Evolutionary conservation across 768 basidiomycete species (phyloP), one percentile per base, ranked within the genome.

Genomic region (Mycena amicta): DNA sequence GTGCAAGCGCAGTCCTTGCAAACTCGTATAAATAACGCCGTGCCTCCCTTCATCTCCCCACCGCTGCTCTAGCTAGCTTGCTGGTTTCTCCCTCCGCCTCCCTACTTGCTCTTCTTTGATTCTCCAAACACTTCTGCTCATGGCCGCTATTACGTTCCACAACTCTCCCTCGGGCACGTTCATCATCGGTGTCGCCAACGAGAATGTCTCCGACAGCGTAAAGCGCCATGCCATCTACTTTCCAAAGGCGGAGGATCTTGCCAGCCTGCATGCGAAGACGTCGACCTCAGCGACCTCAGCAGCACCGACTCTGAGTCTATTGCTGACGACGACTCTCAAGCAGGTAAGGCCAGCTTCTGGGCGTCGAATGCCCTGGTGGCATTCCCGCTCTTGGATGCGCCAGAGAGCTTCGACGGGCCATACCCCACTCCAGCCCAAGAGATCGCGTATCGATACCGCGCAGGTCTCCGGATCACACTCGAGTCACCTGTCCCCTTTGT

Each of bases 381-480:
- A 28, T 55, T 66, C 2, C 60, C 52, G n/a, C 61, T 61, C 16
- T 67, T 69, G 18, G 58, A 66, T 31, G 55, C 55, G 55, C 68
- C 69, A 11, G 53, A 54, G 13, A 65, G 55, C 28, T 70, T 69
- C 47, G 66, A 63, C 50, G 65, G 60, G 31, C 64, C 66, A 3
- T 67, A 58, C 39, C 71, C 69, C 52, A 77, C 70, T n/a, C 72
- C 78, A 25, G 76, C 79, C 15, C 76, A 79, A 57, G 70, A 76
- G 47, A 73, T 80, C 22, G 73, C 65, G 23, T 60, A 64, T 52
- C 70, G 70, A 12, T 79, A 76, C 57, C 75, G 78, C 46, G 72
- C 75, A 22, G 73, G 75, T 25, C 66, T 75, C 57, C 63, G 70
- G 22, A 43, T 71, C 5, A 63, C 68, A 27, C 40, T 65, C 11